phyloP scores from a whole-genome alignment of 2,329 filamentous ascomycete species.

The Colletotrichum aenigma region DNA sequence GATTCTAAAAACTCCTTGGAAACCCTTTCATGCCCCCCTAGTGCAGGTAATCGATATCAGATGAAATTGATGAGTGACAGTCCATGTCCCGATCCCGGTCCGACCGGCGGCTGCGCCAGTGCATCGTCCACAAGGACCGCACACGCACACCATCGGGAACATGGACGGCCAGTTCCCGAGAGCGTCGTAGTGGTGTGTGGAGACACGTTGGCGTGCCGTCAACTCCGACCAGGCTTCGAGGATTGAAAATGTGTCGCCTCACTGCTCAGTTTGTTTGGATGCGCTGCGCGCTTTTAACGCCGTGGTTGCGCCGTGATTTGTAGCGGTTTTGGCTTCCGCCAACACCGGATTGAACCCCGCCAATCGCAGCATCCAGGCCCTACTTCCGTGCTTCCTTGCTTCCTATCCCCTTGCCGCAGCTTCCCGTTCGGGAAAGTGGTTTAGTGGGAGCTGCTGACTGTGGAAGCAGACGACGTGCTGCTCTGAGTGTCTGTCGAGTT shows the following conservation, averaged over 20 bases:
- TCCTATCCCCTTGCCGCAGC: neutral
- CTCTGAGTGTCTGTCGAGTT: conserved; percentile 38
- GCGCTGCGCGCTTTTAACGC: neutral
- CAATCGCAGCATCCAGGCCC: neutral
- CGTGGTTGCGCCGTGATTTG: neutral
- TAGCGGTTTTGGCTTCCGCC: neutral
- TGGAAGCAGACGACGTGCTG: conserved; percentile 27
- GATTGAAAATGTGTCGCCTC: neutral
- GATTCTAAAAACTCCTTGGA: neutral
- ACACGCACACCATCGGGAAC: neutral
- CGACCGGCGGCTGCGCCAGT: neutral
- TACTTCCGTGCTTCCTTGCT: neutral
- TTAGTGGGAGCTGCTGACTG: conserved; percentile 24
- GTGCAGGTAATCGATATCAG: neutral
- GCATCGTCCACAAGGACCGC: neutral
- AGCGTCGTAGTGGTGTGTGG: neutral
- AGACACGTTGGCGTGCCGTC: neutral
- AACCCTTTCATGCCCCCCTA: neutral
- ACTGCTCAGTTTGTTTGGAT: neutral
- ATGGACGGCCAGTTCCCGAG: neutral
- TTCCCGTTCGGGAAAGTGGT: neutral
- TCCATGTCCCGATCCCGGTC: neutral
- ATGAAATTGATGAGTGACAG: neutral
- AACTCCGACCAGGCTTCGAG: neutral
- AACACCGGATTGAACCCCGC: neutral